Percentiles rank a stretch among this genome's conserved stretches.
These are phyloP conservation scores for Mucuna pruriens DNA, from an alignment of 306 rosid genomes.

Conservation along the genomic window DNA sequence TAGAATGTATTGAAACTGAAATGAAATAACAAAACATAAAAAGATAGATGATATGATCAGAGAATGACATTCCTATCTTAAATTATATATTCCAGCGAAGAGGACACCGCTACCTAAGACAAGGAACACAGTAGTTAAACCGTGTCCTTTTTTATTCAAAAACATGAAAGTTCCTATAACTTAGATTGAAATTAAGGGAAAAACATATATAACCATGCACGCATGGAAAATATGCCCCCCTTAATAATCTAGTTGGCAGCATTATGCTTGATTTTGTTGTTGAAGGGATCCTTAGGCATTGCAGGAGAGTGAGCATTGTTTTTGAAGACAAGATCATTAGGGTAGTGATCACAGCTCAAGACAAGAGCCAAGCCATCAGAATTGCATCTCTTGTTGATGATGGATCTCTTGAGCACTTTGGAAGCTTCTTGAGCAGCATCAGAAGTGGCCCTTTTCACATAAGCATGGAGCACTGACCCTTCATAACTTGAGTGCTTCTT, in stretches of 20 bases:
- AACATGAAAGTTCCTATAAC: too few relatives aligned
- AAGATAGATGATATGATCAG: neutral
- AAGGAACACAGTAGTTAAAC: neutral
- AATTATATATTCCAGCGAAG: neutral
- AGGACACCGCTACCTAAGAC: neutral
- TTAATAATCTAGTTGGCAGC: neutral
- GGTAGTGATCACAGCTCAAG: neutral
- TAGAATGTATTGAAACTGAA: neutral
- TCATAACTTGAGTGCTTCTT: neutral
- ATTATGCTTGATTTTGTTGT: neutral
- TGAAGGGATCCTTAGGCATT: neutral
- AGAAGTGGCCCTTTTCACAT: conserved; percentile 45
- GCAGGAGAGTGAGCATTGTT: too few relatives aligned
- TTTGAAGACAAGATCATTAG: neutral
- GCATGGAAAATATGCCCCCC: neutral
- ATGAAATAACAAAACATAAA: neutral
- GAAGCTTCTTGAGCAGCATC: neutral
- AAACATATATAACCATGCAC: neutral
- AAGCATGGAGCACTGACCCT: conserved; percentile 43
- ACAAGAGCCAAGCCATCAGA: neutral
- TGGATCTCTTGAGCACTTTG: neutral
- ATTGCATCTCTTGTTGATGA: too few relatives aligned
- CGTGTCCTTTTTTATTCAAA: too few relatives aligned
- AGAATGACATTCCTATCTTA: neutral
- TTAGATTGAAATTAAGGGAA: neutral